Evolutionary conservation across 2,329 filamentous ascomycete genomes (phyloP).

Genomic region (Trematosphaeria pertusa): DNA sequence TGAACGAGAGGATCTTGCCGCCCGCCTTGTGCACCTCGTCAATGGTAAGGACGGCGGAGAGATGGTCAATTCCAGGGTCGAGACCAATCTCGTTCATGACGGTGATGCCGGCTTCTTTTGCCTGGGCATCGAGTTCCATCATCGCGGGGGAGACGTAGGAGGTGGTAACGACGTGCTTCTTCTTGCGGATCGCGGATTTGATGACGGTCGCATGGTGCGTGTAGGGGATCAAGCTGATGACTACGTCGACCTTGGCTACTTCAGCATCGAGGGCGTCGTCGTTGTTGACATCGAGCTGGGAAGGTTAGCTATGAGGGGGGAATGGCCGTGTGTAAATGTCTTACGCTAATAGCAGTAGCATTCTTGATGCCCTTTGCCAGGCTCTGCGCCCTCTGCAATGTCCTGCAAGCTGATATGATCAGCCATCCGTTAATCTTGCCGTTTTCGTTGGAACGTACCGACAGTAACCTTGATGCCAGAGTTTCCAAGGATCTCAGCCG

Average conservation of each 20-base stretch:
- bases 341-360: conserved; percentile 69
- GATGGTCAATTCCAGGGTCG: conserved; percentile 75
- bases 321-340: background rate
- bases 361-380: conserved; percentile 74
- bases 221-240: conserved; percentile 81
- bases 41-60: conserved; percentile 87
- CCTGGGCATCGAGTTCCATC: conserved; percentile 81
- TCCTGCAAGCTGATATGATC: conserved; percentile 82
- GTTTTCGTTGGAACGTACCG: conserved; percentile 53
- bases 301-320: conserved; percentile 17
- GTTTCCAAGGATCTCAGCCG: conserved; percentile 64
- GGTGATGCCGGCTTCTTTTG: conserved; percentile 90
- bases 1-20: conserved; percentile 83
- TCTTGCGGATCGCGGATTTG: conserved; percentile 88
- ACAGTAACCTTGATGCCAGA: conserved; percentile 65
- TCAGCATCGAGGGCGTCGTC: conserved; percentile 78
- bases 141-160: conserved; percentile 93
- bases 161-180: conserved; percentile 97
- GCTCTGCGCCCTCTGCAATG: conserved; percentile 76
- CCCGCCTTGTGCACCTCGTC: conserved; percentile 84
- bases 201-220: conserved; percentile 72
- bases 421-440: too few species aligned
- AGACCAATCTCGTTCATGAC: conserved; percentile 84
- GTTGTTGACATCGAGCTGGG: conserved; percentile 81
- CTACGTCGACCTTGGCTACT: conserved; percentile 79